phyloP scores from a whole-genome alignment of 495 filamentous ascomycete genomes.

The Cryomyces minteri region DNA sequence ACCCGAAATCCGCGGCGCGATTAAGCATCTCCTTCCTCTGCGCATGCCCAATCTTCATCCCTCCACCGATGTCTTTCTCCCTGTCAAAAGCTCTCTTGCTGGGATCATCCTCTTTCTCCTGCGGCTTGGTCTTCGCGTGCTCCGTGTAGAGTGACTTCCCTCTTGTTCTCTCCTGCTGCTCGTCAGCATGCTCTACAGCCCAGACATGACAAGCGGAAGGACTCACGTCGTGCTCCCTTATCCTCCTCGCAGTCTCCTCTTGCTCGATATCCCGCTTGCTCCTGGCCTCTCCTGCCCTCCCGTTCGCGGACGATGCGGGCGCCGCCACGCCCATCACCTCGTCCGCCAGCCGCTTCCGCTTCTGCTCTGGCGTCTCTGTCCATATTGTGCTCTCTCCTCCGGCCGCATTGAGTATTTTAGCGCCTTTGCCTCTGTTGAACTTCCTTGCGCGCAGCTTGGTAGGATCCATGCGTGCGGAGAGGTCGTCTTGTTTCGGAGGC shows the following conservation, averaged over 20 bases:
- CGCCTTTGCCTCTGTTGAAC: constrained; percentile 58
- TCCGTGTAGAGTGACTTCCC: constrained; percentile 46
- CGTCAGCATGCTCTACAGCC: constrained; percentile 1
- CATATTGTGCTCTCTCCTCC: constrained; percentile 44
- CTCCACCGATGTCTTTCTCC: constrained; percentile 84
- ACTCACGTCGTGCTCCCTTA: constrained; percentile 38
- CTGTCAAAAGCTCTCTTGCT: constrained; percentile 74
- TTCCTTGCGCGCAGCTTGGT: constrained; percentile 67
- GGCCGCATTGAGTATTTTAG: constrained; percentile 20
- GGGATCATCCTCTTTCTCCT: constrained; percentile 64
- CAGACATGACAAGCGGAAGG: neutral
- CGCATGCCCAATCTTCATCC: constrained; percentile 48
- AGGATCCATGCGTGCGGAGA: constrained; percentile 55
- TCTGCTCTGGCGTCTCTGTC: constrained; percentile 86
- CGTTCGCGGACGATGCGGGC: constrained; percentile 15
- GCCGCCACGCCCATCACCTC: constrained; percentile 62
- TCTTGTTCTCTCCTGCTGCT: constrained; percentile 34
- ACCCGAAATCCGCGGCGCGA: constrained; percentile 65
- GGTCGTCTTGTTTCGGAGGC: constrained; percentile 49
- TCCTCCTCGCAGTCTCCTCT: constrained; percentile 30
- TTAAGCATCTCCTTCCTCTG: constrained; percentile 67
- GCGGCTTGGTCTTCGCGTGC: constrained; percentile 26
- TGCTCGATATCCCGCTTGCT: constrained; percentile 9
- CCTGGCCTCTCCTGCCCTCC: constrained; percentile 7
- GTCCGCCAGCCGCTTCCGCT: constrained; percentile 59